phyloP scores from a whole-genome alignment of 2,329 filamentous ascomycete genomes.

The Penicillium janthinellum region DNA sequence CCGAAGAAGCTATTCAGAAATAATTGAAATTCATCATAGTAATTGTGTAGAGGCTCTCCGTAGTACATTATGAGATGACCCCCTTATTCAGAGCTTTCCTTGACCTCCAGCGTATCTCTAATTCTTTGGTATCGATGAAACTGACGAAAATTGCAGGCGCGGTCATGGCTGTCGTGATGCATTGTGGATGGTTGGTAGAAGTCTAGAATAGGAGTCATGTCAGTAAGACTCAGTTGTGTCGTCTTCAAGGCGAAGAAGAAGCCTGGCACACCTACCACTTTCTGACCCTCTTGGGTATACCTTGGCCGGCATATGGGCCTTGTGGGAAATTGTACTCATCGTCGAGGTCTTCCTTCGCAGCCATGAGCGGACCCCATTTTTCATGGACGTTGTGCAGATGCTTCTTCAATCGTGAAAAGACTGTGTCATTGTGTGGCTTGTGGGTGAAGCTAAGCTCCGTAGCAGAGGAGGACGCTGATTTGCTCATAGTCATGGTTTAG shows the following conservation, averaged over 20 bases:
- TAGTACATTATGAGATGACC: neutral
- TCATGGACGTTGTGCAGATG: constrained; percentile 11
- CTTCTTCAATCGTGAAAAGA: constrained; percentile 11
- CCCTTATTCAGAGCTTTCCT: neutral
- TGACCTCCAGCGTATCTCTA: neutral
- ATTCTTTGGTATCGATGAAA: neutral
- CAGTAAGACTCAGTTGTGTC: no score
- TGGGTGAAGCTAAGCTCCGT: neutral
- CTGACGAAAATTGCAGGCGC: neutral
- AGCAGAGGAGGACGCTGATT: neutral
- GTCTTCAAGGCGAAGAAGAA: neutral
- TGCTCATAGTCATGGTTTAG: neutral
- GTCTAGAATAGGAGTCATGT: neutral
- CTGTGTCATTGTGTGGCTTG: neutral
- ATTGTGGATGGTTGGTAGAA: neutral
- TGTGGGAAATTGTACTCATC: constrained; percentile 27
- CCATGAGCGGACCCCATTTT: constrained; percentile 23
- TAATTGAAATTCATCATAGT: no score
- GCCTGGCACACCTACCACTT: neutral
- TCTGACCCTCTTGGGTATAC: neutral
- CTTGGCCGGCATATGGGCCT: constrained; percentile 22
- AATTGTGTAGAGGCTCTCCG: no score
- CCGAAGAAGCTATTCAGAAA: neutral
- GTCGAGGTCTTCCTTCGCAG: constrained; percentile 22
- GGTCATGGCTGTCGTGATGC: neutral